Evolutionary conservation across 164 flowering plant genomes (phyloP).

Genomic region (Chloranthus sessilifolius): DNA sequence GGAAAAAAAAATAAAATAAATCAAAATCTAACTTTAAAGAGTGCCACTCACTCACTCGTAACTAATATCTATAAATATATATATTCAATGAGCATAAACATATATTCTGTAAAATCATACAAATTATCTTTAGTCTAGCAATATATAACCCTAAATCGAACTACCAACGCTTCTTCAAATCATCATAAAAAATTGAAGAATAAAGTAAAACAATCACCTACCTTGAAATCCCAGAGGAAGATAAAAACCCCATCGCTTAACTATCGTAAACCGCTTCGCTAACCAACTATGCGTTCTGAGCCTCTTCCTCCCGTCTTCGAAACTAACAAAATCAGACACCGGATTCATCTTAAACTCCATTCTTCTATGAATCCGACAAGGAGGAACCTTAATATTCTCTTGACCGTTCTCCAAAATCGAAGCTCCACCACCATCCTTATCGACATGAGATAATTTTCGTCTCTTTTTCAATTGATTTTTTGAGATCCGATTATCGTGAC

Average conservation of each 20-base stretch:
- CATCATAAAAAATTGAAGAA: too few relatives aligned
- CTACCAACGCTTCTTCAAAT: background rate
- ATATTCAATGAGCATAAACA: too few relatives aligned
- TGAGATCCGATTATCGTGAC: slow-evolving; percentile 34
- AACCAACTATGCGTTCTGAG: slow-evolving; percentile 92
- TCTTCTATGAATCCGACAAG: slow-evolving; percentile 50
- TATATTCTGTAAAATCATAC: too few relatives aligned
- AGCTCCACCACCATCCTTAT: background rate
- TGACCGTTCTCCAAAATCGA: slow-evolving; percentile 8
- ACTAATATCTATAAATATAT: too few relatives aligned
- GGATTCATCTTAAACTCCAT: slow-evolving; percentile 52
- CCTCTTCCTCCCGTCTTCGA: slow-evolving; percentile 87
- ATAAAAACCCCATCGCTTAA: slow-evolving; percentile 77
- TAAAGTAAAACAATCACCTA: slow-evolving; percentile 64
- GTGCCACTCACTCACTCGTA: too few relatives aligned
- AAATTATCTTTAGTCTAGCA: too few relatives aligned
- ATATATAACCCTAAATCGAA: background rate
- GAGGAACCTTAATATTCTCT: slow-evolving; percentile 25
- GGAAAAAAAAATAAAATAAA: too few relatives aligned
- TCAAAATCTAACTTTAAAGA: too few relatives aligned
- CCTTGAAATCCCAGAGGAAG: slow-evolving; percentile 82
- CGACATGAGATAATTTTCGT: slow-evolving; percentile 22
- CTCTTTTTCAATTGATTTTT: slow-evolving; percentile 32
- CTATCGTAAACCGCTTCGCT: slow-evolving; percentile 79
- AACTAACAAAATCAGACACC: slow-evolving; percentile 36